Percentiles rank a stretch among this genome's conserved stretches.
Evolutionary conservation across 257 asterid species (phyloP).

Genomic region (Thymus mandschuricus): DNA sequence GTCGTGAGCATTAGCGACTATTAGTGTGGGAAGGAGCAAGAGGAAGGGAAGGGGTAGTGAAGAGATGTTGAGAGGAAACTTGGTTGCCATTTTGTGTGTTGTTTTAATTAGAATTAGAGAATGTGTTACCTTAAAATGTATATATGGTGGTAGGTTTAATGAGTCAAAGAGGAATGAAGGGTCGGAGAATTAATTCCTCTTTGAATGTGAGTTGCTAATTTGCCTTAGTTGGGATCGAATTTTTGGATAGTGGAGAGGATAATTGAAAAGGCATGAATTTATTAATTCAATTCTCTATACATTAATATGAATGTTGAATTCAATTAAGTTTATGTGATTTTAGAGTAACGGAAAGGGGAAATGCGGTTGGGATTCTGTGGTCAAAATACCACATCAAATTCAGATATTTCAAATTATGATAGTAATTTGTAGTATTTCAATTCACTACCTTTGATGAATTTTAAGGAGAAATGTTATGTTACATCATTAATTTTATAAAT

Average conservation of each 20-base stretch:
- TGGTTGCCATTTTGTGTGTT: slow-evolving; percentile 33
- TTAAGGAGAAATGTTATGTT: background rate
- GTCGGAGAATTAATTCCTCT: slow-evolving; percentile 20
- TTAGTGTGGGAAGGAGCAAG: slow-evolving; percentile 10
- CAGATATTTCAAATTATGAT: background rate
- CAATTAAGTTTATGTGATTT: background rate
- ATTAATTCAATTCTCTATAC: background rate
- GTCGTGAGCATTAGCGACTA: background rate
- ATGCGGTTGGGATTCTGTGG: background rate
- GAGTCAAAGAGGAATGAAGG: slow-evolving; percentile 18
- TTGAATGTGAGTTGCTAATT: slow-evolving; percentile 27
- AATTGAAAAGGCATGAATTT: slow-evolving; percentile 10
- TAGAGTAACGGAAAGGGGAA: slow-evolving; percentile 2
- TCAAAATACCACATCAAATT: background rate
- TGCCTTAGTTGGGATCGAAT: slow-evolving; percentile 14
- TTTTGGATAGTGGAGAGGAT: background rate
- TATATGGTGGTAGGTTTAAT: slow-evolving; percentile 19
- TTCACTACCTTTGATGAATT: background rate
- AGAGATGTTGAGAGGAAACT: background rate
- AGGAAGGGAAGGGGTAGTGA: slow-evolving; percentile 13
- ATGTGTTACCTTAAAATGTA: background rate
- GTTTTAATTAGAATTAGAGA: background rate
- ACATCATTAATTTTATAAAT: too few species aligned
- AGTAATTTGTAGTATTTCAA: background rate
- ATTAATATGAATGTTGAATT: background rate